Conservation (phyloP, 805 yeast genomes). For the Metschnikowia borealis region DNA sequence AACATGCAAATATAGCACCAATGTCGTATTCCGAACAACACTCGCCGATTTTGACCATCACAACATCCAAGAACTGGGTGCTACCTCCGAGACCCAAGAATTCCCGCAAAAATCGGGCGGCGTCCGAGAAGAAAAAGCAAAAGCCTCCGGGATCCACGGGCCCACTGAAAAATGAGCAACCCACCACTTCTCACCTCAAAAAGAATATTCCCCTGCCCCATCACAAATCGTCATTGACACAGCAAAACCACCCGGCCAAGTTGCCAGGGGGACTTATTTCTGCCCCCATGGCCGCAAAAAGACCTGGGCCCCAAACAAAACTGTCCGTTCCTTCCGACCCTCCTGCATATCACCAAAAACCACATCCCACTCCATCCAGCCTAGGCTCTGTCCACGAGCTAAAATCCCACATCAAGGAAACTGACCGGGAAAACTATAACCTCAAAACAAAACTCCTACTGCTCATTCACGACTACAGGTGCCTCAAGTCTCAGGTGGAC, state of each 20-base stretch:
- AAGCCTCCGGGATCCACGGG: not conserved
- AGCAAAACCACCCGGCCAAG: not conserved
- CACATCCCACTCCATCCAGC: not conserved
- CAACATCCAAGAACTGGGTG: conserved; percentile 20
- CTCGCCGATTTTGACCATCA: conserved; percentile 18
- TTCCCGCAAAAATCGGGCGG: conserved; percentile 15
- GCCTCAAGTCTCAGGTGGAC: conserved; percentile 29
- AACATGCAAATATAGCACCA: conserved; percentile 11
- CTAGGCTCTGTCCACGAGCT: conserved; percentile 13
- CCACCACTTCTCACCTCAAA: not conserved
- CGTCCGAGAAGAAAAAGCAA: conserved; percentile 25
- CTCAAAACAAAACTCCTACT: conserved; percentile 33
- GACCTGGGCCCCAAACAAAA: not conserved
- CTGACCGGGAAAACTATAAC: conserved; percentile 32
- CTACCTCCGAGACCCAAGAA: conserved; percentile 21
- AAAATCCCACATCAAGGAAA: conserved; percentile 14
- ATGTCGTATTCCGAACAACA: conserved; percentile 12
- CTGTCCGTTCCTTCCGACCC: not conserved
- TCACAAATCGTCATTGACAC: not conserved
- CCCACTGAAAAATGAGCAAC: not conserved
- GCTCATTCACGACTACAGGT: conserved; percentile 39
- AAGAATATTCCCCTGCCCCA: not conserved
- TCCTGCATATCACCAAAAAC: not conserved
- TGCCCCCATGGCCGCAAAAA: not conserved
- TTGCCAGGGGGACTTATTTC: not conserved